A percentile compares a stretch with the other conserved stretches of the same genome.
These are phyloP conservation scores for Ganoderma sinense DNA, from an alignment of 1,284 basidiomycete genomes.

Conservation along the genomic window DNA sequence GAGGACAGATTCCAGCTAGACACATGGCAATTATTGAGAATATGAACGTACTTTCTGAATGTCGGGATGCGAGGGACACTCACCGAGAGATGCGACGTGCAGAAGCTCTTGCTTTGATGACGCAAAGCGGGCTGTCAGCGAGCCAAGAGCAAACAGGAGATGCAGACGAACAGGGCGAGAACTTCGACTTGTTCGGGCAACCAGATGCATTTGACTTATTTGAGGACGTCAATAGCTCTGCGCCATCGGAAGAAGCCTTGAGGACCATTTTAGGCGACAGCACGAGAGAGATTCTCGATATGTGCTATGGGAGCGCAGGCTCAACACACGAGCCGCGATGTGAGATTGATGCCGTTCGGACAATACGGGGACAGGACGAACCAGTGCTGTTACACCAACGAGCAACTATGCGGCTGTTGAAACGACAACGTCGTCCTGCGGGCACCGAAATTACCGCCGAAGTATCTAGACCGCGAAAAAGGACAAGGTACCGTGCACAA, in stretches of 20 bases:
- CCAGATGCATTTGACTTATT: no score
- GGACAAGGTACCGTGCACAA: no score
- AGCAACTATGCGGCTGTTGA: background rate
- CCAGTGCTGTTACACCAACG: background rate
- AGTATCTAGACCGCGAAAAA: no score
- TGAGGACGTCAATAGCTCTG: no score
- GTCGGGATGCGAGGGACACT: background rate
- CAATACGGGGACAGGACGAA: background rate
- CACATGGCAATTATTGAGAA: background rate
- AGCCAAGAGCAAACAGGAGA: no score
- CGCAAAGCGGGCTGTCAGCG: no score
- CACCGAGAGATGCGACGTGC: no score
- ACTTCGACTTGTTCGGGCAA: background rate
- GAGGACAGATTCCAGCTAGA: background rate
- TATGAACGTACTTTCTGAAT: background rate
- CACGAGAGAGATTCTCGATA: background rate
- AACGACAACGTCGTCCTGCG: background rate
- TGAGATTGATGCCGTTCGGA: no score
- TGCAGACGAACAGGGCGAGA: background rate
- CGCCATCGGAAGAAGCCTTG: no score
- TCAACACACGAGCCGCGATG: background rate
- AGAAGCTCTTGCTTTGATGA: no score
- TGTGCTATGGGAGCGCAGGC: background rate
- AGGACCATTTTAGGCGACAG: no score
- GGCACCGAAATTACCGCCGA: no score